A percentile compares a stretch with the other conserved stretches of the same genome.
phyloP scores from a whole-genome alignment of 306 rosid species.

The Hippophae tibetana region DNA sequence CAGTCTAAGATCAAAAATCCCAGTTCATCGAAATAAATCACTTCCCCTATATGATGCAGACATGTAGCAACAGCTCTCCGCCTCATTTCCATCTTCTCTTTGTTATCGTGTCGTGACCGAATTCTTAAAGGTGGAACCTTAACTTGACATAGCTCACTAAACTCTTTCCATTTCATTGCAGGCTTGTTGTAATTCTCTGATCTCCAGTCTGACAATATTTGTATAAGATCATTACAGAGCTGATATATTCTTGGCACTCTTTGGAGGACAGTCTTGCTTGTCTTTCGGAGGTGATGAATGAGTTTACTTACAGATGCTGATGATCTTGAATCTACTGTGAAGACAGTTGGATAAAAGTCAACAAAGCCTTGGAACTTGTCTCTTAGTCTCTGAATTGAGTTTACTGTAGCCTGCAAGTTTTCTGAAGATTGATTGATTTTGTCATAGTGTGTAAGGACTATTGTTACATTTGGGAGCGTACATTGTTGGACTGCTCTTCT shows the following conservation, averaged over 20 bases:
- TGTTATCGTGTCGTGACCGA: conserved; percentile 64
- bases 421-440: conserved; percentile 67
- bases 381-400: conserved; percentile 61
- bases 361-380: conserved; percentile 91
- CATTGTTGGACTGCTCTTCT: conserved; percentile 79
- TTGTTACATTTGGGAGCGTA: conserved; percentile 70
- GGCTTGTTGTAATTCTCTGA: conserved; percentile 85
- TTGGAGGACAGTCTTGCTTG: conserved; percentile 74
- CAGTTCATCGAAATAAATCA: conserved; percentile 69
- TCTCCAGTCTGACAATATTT: conserved; percentile 80
- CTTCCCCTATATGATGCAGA: conserved; percentile 83
- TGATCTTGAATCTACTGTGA: conserved; percentile 87
- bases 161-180: conserved; percentile 92
- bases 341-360: conserved; percentile 73
- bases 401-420: conserved; percentile 48
- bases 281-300: conserved; percentile 60
- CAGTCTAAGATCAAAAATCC: conserved; percentile 74
- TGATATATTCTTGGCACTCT: conserved; percentile 85
- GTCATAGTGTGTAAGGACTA: conserved; percentile 79
- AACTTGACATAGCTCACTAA: conserved; percentile 70
- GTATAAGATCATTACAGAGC: conserved; percentile 77
- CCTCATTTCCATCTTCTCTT: conserved; percentile 55
- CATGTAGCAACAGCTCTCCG: conserved; percentile 69
- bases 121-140: conserved; percentile 59
- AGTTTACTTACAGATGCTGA: conserved; percentile 79